These are phyloP conservation scores for Phytophthora foliorum DNA, from an alignment of 352 stramenopile genomes.

Conservation along the genomic window DNA sequence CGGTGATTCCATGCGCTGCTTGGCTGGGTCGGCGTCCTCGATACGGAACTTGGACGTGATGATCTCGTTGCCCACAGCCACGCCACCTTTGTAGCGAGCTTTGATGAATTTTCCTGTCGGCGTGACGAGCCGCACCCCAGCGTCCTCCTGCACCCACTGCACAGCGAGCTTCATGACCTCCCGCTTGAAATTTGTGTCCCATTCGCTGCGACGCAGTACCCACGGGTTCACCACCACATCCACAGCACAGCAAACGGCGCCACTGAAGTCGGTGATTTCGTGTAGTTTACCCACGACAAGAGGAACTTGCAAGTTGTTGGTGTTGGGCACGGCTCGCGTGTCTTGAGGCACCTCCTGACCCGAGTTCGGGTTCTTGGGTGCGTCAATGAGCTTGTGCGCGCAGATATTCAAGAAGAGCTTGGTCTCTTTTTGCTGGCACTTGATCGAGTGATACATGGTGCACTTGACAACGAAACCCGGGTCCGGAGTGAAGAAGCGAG, in stretches of 20 bases:
- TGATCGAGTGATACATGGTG: conserved; percentile 56
- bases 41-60: conserved; percentile 86
- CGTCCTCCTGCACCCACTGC: conserved; percentile 83
- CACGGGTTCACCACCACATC: conserved; percentile 87
- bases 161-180: conserved; percentile 84
- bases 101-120: conserved; percentile 85
- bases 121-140: conserved; percentile 49
- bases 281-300: conserved; percentile 71
- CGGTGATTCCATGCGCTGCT: conserved; percentile 52
- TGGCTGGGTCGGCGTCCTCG: conserved; percentile 38
- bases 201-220: conserved; percentile 75
- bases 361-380: conserved; percentile 83
- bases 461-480: conserved; percentile 88
- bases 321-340: conserved; percentile 68
- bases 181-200: conserved; percentile 85
- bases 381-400: conserved; percentile 72
- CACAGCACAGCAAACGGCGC: conserved; percentile 49
- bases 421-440: conserved; percentile 65
- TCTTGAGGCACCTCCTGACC: conserved; percentile 65
- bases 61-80: conserved; percentile 62
- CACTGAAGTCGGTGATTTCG: conserved; percentile 56
- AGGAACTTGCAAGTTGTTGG: conserved; percentile 82
- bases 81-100: conserved; percentile 84
- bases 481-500: conserved; percentile 68
- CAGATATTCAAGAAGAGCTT: conserved; percentile 91